Evolutionary conservation across 768 basidiomycete species (phyloP).

Genomic region (Leccinum olivaceopallidum): DNA sequence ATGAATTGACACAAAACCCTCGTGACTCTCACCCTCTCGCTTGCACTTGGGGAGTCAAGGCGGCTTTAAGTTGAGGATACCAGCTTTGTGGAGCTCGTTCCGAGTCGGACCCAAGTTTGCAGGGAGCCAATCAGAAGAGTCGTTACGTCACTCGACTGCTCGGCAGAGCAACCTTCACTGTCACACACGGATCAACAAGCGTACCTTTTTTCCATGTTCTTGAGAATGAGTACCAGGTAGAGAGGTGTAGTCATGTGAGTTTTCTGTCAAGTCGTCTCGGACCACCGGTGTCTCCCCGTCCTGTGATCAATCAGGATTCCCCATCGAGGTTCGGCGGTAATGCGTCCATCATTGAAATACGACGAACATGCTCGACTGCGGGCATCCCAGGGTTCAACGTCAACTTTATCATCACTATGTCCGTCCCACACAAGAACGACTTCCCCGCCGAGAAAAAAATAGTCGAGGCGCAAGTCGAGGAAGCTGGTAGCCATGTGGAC

Average conservation of each 20-base stretch:
- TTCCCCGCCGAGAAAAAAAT: background rate
- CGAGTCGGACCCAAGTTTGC: background rate
- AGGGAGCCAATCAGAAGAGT: background rate
- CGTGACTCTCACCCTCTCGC: background rate
- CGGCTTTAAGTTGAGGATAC: background rate
- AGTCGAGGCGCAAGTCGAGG: background rate
- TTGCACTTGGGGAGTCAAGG: background rate
- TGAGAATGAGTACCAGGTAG: background rate
- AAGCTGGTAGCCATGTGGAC: background rate
- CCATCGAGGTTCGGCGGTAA: background rate
- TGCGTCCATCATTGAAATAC: background rate
- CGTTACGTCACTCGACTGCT: background rate
- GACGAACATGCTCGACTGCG: background rate
- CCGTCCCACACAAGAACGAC: background rate
- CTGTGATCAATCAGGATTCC: background rate
- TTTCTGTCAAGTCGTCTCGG: background rate
- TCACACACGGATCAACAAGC: background rate
- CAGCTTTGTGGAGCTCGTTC: background rate
- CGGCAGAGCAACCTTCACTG: background rate
- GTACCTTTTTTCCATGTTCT: background rate
- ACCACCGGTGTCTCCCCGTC: background rate
- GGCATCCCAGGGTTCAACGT: background rate
- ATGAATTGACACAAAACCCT: background rate
- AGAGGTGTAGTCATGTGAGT: background rate
- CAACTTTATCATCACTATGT: background rate